A percentile compares a stretch with the other conserved stretches of the same genome.
phyloP scores from a whole-genome alignment of 106 monocot species.

The Iris macrosiphon region DNA sequence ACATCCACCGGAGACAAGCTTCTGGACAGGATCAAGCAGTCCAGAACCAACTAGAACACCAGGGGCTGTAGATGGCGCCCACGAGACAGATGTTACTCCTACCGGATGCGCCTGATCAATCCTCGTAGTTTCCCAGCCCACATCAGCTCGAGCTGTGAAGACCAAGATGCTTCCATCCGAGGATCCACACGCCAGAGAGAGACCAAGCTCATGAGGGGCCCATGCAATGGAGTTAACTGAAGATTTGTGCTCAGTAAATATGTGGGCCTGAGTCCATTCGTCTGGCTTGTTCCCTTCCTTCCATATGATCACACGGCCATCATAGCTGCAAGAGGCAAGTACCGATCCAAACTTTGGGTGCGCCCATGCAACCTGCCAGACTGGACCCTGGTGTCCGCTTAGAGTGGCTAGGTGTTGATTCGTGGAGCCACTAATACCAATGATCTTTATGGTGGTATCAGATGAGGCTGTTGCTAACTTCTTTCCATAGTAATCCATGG shows the following conservation, averaged over 20 bases:
- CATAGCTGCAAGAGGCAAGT: constrained; percentile 13
- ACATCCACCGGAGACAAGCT: constrained; percentile 20
- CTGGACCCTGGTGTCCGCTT: constrained; percentile 11
- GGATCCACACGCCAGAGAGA: constrained; percentile 5
- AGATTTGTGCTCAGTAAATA: constrained; percentile 11
- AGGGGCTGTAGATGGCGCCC: constrained; percentile 16
- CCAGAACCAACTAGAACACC: constrained; percentile 13
- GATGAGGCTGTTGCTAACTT: constrained; percentile 13
- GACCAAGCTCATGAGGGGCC: constrained; percentile 14
- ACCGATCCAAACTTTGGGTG: constrained; percentile 14
- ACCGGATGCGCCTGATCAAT: constrained; percentile 22
- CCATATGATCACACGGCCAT: constrained; percentile 15
- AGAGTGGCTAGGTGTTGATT: constrained; percentile 12
- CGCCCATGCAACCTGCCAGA: constrained; percentile 13
- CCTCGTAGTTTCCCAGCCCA: constrained; percentile 9
- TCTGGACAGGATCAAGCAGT: constrained; percentile 8
- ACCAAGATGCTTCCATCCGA: constrained; percentile 17
- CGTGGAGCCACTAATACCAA: neutral
- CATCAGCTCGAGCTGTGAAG: constrained; percentile 14
- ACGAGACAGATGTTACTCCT: constrained; percentile 17
- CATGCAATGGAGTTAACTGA: constrained; percentile 10
- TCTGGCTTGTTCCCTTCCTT: constrained; percentile 5
- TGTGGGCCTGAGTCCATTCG: neutral
- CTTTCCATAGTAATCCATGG: constrained; percentile 19
- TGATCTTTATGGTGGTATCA: constrained; percentile 14